Base-by-base conservation (phyloP, 345 rosid genomes). In the Brassica nigra region DNA sequence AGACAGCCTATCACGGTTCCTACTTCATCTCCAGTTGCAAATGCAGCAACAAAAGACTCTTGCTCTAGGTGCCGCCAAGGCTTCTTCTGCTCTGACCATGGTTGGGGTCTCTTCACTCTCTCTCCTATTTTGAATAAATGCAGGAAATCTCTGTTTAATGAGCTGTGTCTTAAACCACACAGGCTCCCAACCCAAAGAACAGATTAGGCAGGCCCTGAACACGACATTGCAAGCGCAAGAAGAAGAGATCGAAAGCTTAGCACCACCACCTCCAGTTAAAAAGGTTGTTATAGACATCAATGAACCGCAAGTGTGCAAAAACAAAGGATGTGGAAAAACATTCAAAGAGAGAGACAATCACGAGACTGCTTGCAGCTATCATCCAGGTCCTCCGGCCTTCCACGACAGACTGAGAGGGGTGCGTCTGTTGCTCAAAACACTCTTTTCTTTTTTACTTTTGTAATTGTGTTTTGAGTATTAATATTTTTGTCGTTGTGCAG, bases 41-140 rank as follows among this genome's bases (percentile, higher is more conserved):
- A 68, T 72, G 27, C 88, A 42, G 52, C 88, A 49, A 29, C 88
- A 5, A 95, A 85, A 86, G 97, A 86, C 68, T 81, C 88, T 64
- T 95, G 98, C 82, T 76, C 89, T 1, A 85, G 99, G 80, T 95
- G 99, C 85, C 86, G 80, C 72, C 99, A 93, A 85, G 97, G 99
- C 55, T 95, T 95, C 89, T 95, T 90, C 85, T 95, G 98, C 82
- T 95, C 99, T 3, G 97, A 90, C 79, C 99, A 95, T 33, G 99
- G 99, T 93, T 61, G 87, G 96, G 2, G 15, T 89, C 90, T 30
- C 52, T 54, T 58, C 34, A 44, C 39, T 77, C 74, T 76, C 49
- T 10, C 52, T 11, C 29, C 66, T 6, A n/a, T 55, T 59, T 36
- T 54, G 7, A 18, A 0, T 61, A 47, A 64, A 44, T 31, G 0